Percentiles rank a stretch among this genome's conserved stretches.
phyloP scores from a whole-genome alignment of 495 filamentous ascomycete genomes.

The Tuber calosporum region DNA sequence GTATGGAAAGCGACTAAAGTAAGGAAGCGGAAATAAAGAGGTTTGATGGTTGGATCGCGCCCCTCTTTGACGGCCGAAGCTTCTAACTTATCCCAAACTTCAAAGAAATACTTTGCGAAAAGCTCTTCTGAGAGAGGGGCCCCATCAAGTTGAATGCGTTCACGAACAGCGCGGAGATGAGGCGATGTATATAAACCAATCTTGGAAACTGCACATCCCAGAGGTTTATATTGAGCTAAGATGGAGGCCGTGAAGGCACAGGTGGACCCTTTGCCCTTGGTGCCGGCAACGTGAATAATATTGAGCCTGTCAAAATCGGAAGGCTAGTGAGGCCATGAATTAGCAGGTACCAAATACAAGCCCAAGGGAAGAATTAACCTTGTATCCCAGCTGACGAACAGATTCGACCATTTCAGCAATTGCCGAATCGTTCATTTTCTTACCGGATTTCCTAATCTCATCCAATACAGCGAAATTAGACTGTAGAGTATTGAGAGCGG shows the following conservation, averaged over 20 bases:
- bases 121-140: constrained; percentile 47
- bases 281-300: constrained; percentile 55
- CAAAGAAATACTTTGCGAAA: constrained; percentile 59
- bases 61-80: constrained; percentile 45
- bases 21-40: constrained; percentile 83
- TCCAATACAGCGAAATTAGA: constrained; percentile 75
- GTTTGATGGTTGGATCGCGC: constrained; percentile 52
- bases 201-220: constrained; percentile 37
- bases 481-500: constrained; percentile 81
- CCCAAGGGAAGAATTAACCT: constrained; percentile 47
- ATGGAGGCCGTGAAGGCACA: constrained; percentile 48
- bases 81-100: constrained; percentile 56
- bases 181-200: constrained; percentile 64
- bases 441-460: constrained; percentile 61
- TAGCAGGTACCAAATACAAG: constrained; percentile 11
- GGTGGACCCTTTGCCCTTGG: constrained; percentile 57
- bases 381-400: constrained; percentile 66
- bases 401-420: constrained; percentile 83
- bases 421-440: constrained; percentile 58
- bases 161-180: constrained; percentile 55
- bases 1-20: constrained; percentile 85
- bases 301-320: constrained; percentile 40
- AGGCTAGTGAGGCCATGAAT: constrained; percentile 8
- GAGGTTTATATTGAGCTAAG: constrained; percentile 42
- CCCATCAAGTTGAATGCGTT: constrained; percentile 59